Evolutionary conservation across 1,284 basidiomycete genomes (phyloP), one percentile per base, ranked within the genome.

Genomic region (Rhodotorula sp.): DNA sequence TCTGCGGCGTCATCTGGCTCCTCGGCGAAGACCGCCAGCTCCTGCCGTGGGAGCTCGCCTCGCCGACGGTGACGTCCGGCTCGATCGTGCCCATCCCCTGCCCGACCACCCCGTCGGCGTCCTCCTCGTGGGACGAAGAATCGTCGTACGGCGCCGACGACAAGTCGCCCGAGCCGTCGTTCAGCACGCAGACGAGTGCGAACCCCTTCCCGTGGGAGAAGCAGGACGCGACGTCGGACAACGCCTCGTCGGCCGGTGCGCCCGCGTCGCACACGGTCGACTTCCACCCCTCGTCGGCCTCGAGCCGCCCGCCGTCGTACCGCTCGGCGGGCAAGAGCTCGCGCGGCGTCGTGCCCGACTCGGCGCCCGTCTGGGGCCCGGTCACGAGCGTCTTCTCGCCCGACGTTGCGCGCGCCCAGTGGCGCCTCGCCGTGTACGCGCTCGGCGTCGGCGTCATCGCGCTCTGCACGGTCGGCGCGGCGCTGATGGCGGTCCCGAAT

Each of bases 191-290:
- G 62, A 74, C 67, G 1, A 68, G 66, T 8, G 68, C 74, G 1
- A 64, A 64, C 42, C 70, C 74, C 10, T 74, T 72, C 68, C 74
- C 72, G 7, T 76, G 74, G 74, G 74, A 76, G 63, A 76, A 65
- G 68, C 56, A 74, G 34, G 71, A 67, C 23, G n/a, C 46, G 25
- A 45, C 27, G 44, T 34, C 34, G 34, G 34, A 17, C 25, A 21
- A 46, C 19, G 19, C 12, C 25, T 10, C 52, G 23, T 23, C 27
- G 10, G 17, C 64, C 17, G 50, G 61, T 58, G 58, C 58, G 3
- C 46, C 70, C 16, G 56, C 56, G 14, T 58, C 61, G 52, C 62
- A 64, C 65, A 59, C 34, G 50, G 44, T 63, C 60, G 58, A 65
- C 27, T 61, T 65, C 25, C 41, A 70, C 10, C 63, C 49, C 19